These are phyloP conservation scores for Diaporthe ilicicola DNA, from an alignment of 2,329 filamentous ascomycete species.

Conservation along the genomic window DNA sequence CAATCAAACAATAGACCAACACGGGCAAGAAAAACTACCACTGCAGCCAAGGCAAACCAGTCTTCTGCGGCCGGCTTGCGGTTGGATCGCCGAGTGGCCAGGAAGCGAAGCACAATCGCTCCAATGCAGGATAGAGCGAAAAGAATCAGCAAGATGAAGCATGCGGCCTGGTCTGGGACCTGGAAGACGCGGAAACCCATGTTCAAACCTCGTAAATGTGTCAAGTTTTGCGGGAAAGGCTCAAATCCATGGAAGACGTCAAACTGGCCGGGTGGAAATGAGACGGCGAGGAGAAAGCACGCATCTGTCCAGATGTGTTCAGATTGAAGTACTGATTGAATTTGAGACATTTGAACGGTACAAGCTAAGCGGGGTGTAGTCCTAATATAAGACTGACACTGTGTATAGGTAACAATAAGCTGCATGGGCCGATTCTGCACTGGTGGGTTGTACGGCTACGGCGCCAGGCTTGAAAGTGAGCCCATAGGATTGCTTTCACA, in stretches of 20 bases:
- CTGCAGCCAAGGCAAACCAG: not conserved
- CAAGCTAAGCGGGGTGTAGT: no score
- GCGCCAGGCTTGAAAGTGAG: not conserved
- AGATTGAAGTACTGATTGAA: not conserved
- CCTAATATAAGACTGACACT: not conserved
- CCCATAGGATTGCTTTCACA: not conserved
- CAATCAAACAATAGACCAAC: not conserved
- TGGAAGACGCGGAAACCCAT: not conserved
- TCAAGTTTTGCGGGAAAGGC: not conserved
- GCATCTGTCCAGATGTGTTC: not conserved
- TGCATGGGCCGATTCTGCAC: not conserved
- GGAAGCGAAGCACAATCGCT: not conserved
- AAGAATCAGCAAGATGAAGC: not conserved
- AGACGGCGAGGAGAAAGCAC: no score
- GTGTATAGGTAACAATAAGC: not conserved
- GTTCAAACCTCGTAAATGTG: not conserved
- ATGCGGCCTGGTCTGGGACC: not conserved
- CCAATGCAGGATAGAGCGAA: not conserved
- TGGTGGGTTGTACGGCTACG: not conserved
- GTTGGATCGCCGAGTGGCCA: not conserved
- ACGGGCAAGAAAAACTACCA: not conserved
- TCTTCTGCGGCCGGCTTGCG: not conserved
- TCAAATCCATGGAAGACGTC: no score
- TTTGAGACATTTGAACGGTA: no score
- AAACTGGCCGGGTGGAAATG: not conserved